Evolutionary conservation across 495 filamentous ascomycete species (phyloP).

Genomic region (Tuber melanosporum): DNA sequence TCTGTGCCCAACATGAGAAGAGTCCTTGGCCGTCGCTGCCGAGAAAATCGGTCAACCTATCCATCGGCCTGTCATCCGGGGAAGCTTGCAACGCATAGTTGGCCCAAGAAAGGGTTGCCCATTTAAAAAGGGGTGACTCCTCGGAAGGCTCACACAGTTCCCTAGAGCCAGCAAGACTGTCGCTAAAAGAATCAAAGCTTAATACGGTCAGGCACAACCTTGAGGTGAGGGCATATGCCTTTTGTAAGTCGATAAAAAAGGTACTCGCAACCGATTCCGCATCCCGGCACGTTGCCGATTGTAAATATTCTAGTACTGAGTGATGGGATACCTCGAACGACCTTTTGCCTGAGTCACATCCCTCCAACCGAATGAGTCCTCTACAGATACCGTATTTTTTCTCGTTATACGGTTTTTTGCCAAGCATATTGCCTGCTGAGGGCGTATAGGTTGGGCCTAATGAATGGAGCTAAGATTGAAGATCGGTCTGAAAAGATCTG

Average conservation of each 20-base stretch:
- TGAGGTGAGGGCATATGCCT: conserved; percentile 2
- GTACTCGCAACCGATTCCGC: not conserved
- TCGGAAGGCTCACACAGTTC: not conserved
- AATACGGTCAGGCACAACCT: conserved; percentile 15
- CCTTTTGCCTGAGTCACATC: not conserved
- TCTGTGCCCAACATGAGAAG: not conserved
- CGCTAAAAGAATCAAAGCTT: conserved; percentile 12
- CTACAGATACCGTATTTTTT: no score
- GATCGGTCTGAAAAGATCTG: no score
- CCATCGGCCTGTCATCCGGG: not conserved
- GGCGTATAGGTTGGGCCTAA: no score
- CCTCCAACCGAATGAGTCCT: conserved; percentile 13
- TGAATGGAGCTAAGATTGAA: no score
- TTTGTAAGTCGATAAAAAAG: conserved; percentile 4
- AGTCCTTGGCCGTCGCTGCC: not conserved
- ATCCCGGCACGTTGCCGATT: conserved; percentile 11
- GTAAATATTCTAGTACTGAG: conserved; percentile 39
- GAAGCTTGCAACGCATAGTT: not conserved
- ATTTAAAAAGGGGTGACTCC: not conserved
- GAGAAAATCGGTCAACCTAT: not conserved
- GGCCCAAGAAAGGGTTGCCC: conserved; percentile 1
- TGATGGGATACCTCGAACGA: conserved; percentile 30
- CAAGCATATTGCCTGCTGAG: no score
- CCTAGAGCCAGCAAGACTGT: not conserved
- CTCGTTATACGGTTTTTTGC: no score